Percentiles rank a stretch among this genome's conserved stretches.
Evolutionary conservation across 2,329 filamentous ascomycete genomes (phyloP).

Genomic region (Falciphora oryzae): DNA sequence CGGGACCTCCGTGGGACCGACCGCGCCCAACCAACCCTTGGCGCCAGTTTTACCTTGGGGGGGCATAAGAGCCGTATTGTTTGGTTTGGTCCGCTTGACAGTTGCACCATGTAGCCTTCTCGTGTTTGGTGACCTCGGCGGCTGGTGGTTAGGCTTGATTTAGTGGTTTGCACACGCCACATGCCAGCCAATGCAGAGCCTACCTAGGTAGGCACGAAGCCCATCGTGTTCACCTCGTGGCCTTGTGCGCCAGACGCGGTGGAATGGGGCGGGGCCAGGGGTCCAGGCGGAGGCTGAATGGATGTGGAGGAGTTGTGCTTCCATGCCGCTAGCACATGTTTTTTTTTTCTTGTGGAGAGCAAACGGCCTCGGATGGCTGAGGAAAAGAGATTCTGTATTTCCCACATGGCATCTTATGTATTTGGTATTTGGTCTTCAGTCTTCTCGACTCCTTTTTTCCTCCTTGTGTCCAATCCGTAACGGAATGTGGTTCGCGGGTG

Average conservation of each 20-base stretch:
- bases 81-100: too few relatives aligned
- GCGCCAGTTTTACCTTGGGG: too few relatives aligned
- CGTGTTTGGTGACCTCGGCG: too few relatives aligned
- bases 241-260: background rate
- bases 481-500: background rate
- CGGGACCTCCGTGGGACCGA: background rate
- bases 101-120: too few relatives aligned
- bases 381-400: background rate
- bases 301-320: too few relatives aligned
- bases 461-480: background rate
- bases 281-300: too few relatives aligned
- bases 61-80: too few relatives aligned
- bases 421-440: background rate
- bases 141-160: too few relatives aligned
- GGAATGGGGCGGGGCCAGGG: too few relatives aligned
- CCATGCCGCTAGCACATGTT: background rate
- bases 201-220: background rate
- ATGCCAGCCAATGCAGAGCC: background rate
- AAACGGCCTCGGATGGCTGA: background rate
- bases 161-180: too few relatives aligned
- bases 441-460: background rate
- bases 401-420: background rate
- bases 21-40: background rate
- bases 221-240: background rate
- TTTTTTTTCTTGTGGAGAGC: background rate